Conservation (phyloP, 78 protist genomes). For the Pigoraptor vietnamica region DNA sequence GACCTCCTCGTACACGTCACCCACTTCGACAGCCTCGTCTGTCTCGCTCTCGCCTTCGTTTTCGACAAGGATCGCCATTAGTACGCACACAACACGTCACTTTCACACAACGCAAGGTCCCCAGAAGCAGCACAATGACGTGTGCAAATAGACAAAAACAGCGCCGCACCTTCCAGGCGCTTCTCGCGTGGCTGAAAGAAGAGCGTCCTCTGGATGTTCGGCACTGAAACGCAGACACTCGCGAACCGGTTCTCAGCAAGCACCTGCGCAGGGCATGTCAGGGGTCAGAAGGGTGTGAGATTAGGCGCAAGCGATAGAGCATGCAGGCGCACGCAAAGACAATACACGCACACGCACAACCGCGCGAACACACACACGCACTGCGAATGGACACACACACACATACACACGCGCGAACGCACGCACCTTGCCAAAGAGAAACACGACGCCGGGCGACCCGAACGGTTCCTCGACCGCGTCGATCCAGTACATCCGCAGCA, state of each 20-base stretch:
- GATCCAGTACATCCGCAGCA: slow-evolving; percentile 41
- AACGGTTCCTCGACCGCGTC: slow-evolving; percentile 48
- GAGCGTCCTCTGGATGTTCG: slow-evolving; percentile 22
- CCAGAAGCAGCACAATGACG: not conserved
- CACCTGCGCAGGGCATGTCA: too few relatives aligned
- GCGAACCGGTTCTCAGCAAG: too few relatives aligned
- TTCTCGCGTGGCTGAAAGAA: slow-evolving; percentile 43
- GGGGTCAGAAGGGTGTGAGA: too few relatives aligned
- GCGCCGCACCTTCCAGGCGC: not conserved
- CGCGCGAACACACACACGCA: too few relatives aligned
- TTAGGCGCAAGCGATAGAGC: too few relatives aligned
- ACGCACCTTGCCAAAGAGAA: slow-evolving; percentile 51
- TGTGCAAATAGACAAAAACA: not conserved
- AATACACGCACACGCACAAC: too few relatives aligned
- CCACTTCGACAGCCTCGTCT: not conserved
- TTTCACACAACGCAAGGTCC: not conserved
- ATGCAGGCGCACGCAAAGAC: too few relatives aligned
- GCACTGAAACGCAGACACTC: slow-evolving; percentile 39
- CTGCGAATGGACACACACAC: not conserved
- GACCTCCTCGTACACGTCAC: slow-evolving; percentile 31
- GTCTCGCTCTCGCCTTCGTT: not conserved
- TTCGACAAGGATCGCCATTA: not conserved
- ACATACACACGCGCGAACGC: not conserved
- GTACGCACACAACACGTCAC: too few relatives aligned
- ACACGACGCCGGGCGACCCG: slow-evolving; percentile 2